A percentile compares a stretch with the other conserved stretches of the same genome.
Conservation (phyloP, 2,329 filamentous ascomycete genomes). For the Cladosporium sphaerospermum region DNA sequence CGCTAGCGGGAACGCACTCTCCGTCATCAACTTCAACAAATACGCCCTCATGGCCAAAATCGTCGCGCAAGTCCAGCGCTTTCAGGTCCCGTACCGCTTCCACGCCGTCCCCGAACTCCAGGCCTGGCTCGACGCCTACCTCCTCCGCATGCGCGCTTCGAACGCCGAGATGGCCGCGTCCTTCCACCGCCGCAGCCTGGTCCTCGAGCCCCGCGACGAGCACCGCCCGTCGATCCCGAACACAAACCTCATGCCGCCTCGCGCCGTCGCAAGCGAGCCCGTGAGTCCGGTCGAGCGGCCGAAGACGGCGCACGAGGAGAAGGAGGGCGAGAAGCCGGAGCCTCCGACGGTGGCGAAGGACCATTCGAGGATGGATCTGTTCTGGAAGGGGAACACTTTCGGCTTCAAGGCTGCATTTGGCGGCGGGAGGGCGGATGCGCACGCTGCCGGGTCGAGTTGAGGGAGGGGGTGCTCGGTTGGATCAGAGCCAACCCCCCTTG, state of each 20-base stretch:
- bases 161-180: slow-evolving; percentile 58
- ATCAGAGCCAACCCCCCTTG: too few relatives aligned
- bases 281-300: slow-evolving; percentile 15
- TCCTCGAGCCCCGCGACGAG: slow-evolving; percentile 60
- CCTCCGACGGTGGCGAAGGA: not conserved
- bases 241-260: slow-evolving; percentile 1
- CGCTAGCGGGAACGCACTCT: slow-evolving; percentile 54
- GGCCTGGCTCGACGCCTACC: slow-evolving; percentile 81
- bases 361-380: slow-evolving; percentile 14
- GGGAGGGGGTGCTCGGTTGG: too few relatives aligned
- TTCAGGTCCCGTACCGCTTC: slow-evolving; percentile 88
- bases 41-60: slow-evolving; percentile 91
- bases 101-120: slow-evolving; percentile 81
- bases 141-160: slow-evolving; percentile 64
- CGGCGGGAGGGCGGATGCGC: slow-evolving; percentile 2
- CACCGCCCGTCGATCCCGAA: slow-evolving; percentile 1
- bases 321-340: slow-evolving; percentile 3
- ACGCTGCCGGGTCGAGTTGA: not conserved
- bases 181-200: slow-evolving; percentile 75
- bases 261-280: not conserved
- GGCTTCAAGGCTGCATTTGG: slow-evolving; percentile 13
- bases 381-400: slow-evolving; percentile 16
- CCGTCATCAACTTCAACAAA: slow-evolving; percentile 97
- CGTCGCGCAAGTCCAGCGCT: slow-evolving; percentile 89
- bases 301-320: slow-evolving; percentile 14